Evolutionary conservation across 352 stramenopile genomes (phyloP).

Genomic region (Sclerospora graminicola): DNA sequence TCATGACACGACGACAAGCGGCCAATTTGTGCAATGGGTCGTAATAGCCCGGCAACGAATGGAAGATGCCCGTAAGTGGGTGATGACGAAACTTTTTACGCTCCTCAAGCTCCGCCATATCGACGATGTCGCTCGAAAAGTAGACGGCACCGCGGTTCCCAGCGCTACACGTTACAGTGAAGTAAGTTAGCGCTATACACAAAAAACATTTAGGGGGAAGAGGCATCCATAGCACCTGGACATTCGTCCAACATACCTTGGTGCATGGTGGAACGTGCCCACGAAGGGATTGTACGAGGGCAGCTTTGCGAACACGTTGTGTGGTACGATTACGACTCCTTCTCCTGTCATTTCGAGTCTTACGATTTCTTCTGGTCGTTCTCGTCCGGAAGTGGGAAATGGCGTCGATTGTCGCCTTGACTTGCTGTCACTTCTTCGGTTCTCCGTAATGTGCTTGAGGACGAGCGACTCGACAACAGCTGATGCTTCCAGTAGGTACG

Average conservation of each 20-base stretch:
- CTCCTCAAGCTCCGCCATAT: slow-evolving; percentile 82
- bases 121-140: slow-evolving; percentile 82
- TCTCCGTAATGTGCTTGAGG: slow-evolving; percentile 20
- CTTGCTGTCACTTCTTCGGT: slow-evolving; percentile 10
- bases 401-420: background rate
- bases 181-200: background rate
- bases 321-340: slow-evolving; percentile 35
- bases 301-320: slow-evolving; percentile 74
- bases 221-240: no score
- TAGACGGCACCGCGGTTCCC: slow-evolving; percentile 81
- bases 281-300: slow-evolving; percentile 85
- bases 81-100: slow-evolving; percentile 85
- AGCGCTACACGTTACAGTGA: slow-evolving; percentile 27
- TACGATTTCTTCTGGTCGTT: slow-evolving; percentile 1
- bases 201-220: background rate
- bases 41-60: slow-evolving; percentile 80
- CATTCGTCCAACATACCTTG: slow-evolving; percentile 50
- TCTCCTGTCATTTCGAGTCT: slow-evolving; percentile 23
- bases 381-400: slow-evolving; percentile 7
- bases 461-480: slow-evolving; percentile 24
- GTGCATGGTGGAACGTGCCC: slow-evolving; percentile 85
- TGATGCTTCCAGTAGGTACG: slow-evolving; percentile 9
- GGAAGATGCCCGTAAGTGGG: slow-evolving; percentile 81
- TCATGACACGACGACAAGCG: slow-evolving; percentile 51
- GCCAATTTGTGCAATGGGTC: slow-evolving; percentile 73